These are phyloP conservation scores for Flueggea neowawraea DNA, from an alignment of 441 rosid species.

Conservation along the genomic window DNA sequence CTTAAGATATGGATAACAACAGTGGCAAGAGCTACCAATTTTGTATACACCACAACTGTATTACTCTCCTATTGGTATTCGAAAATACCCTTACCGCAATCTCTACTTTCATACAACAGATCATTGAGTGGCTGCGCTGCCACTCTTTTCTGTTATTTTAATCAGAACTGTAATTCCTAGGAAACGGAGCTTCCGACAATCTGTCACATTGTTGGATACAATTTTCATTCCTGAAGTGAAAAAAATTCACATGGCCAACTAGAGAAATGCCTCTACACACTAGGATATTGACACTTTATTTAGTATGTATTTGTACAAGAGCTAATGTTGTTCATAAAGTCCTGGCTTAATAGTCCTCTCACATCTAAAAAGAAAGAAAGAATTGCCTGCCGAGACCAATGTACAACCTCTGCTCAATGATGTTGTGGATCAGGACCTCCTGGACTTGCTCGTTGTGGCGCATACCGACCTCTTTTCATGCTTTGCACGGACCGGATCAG, in stretches of 20 bases:
- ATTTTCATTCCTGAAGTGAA: neutral
- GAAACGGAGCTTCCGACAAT: neutral
- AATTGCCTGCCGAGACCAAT: neutral
- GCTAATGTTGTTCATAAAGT: neutral
- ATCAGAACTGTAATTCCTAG: neutral
- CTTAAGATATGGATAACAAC: too few species aligned
- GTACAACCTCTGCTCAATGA: conserved; percentile 17
- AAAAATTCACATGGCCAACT: too few species aligned
- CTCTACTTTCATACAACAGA: neutral
- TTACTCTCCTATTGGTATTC: neutral
- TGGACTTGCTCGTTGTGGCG: conserved; percentile 30
- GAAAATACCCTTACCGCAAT: neutral
- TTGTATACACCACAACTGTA: neutral
- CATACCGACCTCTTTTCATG: conserved; percentile 1
- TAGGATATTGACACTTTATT: neutral
- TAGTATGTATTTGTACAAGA: neutral
- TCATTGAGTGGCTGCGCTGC: neutral
- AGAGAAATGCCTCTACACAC: neutral
- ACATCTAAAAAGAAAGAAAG: neutral
- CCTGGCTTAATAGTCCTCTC: neutral
- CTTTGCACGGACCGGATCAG: conserved; percentile 14
- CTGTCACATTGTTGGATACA: neutral
- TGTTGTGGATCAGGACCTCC: conserved; percentile 50
- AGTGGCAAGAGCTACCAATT: too few species aligned
- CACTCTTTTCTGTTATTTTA: too few species aligned